Evolutionary conservation across 352 stramenopile species (phyloP).

Genomic region (Phytophthora tentaculata): DNA sequence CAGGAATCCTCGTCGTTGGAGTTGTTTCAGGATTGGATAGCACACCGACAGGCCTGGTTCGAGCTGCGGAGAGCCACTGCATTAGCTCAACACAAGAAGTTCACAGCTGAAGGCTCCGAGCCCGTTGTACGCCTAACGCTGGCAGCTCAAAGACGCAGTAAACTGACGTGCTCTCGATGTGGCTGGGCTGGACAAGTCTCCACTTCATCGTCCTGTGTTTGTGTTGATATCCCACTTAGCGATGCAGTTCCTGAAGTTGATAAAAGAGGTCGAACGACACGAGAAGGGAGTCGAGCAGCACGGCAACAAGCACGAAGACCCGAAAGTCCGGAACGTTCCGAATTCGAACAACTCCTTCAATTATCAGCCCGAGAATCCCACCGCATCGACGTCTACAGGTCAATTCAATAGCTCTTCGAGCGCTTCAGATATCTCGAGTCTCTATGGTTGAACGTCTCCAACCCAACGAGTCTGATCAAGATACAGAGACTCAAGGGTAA

Average conservation of each 20-base stretch:
- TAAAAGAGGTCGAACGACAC: conserved; percentile 11
- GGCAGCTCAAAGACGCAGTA: conserved; percentile 50
- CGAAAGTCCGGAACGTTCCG: conserved; percentile 8
- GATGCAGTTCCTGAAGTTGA: conserved; percentile 7
- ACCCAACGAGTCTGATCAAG: neutral
- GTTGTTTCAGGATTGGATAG: conserved; percentile 49
- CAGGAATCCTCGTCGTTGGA: conserved; percentile 41
- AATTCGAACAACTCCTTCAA: neutral
- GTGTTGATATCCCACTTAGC: conserved; percentile 14
- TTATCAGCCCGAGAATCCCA: conserved; percentile 12
- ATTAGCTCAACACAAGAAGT: conserved; percentile 58
- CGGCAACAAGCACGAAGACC: conserved; percentile 11
- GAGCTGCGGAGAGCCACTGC: conserved; percentile 63
- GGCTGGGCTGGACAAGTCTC: conserved; percentile 60
- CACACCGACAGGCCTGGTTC: conserved; percentile 56
- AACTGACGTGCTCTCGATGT: conserved; percentile 61
- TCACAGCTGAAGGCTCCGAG: conserved; percentile 34
- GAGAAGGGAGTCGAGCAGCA: conserved; percentile 10
- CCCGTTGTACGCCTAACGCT: conserved; percentile 39
- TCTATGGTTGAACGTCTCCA: conserved; percentile 1
- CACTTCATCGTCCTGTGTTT: conserved; percentile 52
- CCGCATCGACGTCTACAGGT: conserved; percentile 26
- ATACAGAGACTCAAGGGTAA: neutral
- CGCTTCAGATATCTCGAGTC: conserved; percentile 28
- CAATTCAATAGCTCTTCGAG: conserved; percentile 29